Evolutionary conservation across 768 basidiomycete genomes (phyloP).

Genomic region (Russula griseocarnosa): DNA sequence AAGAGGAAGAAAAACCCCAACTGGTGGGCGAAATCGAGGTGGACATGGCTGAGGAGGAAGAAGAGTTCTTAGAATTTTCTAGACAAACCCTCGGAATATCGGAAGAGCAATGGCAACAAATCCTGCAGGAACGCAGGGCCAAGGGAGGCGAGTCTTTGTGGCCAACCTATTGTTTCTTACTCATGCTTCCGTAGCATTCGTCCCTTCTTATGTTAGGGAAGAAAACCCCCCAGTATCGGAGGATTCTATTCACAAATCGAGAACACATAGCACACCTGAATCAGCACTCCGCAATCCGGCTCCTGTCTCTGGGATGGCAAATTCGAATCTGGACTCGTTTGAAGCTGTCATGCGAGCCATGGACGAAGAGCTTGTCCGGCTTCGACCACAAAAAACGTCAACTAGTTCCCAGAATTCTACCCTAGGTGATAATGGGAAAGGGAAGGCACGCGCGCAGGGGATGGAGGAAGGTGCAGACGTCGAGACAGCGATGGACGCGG

Average conservation of each 20-base stretch:
- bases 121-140: slow-evolving; percentile 68
- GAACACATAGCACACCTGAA: neutral
- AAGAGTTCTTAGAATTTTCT: slow-evolving; percentile 93
- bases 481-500: slow-evolving; percentile 86
- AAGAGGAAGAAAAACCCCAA: slow-evolving; percentile 78
- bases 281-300: slow-evolving; percentile 27
- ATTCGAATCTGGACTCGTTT: slow-evolving; percentile 83
- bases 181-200: slow-evolving; percentile 28
- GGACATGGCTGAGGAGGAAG: slow-evolving; percentile 90
- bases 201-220: slow-evolving; percentile 28
- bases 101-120: slow-evolving; percentile 86
- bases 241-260: neutral
- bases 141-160: slow-evolving; percentile 66
- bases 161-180: neutral
- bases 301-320: slow-evolving; percentile 40
- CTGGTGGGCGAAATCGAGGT: slow-evolving; percentile 81
- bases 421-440: slow-evolving; percentile 41
- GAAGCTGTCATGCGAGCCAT: slow-evolving; percentile 96
- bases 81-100: slow-evolving; percentile 85
- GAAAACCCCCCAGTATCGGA: slow-evolving; percentile 19
- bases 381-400: slow-evolving; percentile 34
- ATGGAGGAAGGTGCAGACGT: slow-evolving; percentile 60
- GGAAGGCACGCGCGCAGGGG: slow-evolving; percentile 39
- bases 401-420: slow-evolving; percentile 9
- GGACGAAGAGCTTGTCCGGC: slow-evolving; percentile 72